These are phyloP conservation scores for Elymus sibiricus DNA, from an alignment of 176 grass and related monocot species.

Conservation along the genomic window DNA sequence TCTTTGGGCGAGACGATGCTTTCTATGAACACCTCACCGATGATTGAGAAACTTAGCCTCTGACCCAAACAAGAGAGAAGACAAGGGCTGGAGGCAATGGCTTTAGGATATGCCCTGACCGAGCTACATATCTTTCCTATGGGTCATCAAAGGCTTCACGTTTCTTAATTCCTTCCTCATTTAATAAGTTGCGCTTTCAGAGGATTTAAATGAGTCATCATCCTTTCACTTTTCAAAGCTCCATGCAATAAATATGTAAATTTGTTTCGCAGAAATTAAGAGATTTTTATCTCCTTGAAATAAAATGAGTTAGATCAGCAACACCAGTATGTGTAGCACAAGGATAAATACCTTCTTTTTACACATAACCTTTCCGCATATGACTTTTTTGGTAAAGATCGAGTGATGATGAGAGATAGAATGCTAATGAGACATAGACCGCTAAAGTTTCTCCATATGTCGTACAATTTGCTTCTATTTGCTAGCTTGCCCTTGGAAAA, in stretches of 20 bases:
- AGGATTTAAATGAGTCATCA: neutral
- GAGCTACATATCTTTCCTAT: too few species aligned
- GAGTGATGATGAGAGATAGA: neutral
- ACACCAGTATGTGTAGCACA: too few species aligned
- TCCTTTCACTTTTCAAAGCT: neutral
- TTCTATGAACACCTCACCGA: neutral
- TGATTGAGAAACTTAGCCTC: neutral
- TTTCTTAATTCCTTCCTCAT: too few species aligned
- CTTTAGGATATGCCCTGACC: too few species aligned
- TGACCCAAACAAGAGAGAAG: neutral
- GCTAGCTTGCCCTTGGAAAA: too few species aligned
- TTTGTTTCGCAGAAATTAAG: neutral
- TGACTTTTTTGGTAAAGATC: too few species aligned
- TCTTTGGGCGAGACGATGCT: neutral
- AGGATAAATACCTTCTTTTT: too few species aligned
- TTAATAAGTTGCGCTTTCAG: too few species aligned
- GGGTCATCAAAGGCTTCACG: too few species aligned
- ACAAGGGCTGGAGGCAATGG: neutral
- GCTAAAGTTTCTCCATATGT: neutral
- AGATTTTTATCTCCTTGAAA: neutral
- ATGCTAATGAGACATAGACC: neutral
- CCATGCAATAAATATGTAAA: neutral
- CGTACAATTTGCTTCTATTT: neutral
- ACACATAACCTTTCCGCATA: too few species aligned
- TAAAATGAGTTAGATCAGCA: too few species aligned